phyloP scores from a whole-genome alignment of 2,329 filamentous ascomycete genomes.

The Fusarium albosuccineum region DNA sequence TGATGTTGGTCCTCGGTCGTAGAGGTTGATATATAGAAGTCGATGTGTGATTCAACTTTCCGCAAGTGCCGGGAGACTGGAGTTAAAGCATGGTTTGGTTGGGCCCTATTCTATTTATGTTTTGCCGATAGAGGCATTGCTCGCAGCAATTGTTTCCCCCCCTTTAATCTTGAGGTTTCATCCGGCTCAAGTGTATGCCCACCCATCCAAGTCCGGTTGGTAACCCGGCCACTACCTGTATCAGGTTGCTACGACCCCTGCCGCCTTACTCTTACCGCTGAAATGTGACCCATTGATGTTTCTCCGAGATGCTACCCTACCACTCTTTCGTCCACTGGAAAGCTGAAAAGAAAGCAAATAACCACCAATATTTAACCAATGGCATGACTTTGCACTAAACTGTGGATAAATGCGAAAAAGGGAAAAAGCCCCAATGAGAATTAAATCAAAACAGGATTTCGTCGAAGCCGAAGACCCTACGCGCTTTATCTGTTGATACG shows the following conservation, averaged over 20 bases:
- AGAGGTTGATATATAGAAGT: background rate
- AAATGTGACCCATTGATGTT: background rate
- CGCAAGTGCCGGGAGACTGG: too few relatives aligned
- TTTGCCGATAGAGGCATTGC: slow-evolving; percentile 11
- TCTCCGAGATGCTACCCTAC: too few relatives aligned
- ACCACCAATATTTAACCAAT: too few relatives aligned
- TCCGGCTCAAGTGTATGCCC: slow-evolving; percentile 6
- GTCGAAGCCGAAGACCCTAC: too few relatives aligned
- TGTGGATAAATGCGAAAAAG: too few relatives aligned
- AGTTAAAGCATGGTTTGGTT: background rate
- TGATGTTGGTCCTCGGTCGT: background rate
- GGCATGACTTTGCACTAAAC: too few relatives aligned
- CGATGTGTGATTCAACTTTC: too few relatives aligned
- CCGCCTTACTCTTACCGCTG: background rate
- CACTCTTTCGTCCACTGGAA: too few relatives aligned
- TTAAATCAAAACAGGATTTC: too few relatives aligned
- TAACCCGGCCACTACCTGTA: background rate
- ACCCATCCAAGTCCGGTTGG: slow-evolving; percentile 17
- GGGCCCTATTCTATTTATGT: background rate
- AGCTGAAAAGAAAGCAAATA: too few relatives aligned
- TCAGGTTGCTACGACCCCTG: slow-evolving; percentile 8
- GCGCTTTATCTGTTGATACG: too few relatives aligned
- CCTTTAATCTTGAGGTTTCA: slow-evolving; percentile 26
- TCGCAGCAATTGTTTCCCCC: slow-evolving; percentile 3
- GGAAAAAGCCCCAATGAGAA: too few relatives aligned